Conservation (phyloP, 2,329 filamentous ascomycete genomes). For the Macroventuria anomochaeta region DNA sequence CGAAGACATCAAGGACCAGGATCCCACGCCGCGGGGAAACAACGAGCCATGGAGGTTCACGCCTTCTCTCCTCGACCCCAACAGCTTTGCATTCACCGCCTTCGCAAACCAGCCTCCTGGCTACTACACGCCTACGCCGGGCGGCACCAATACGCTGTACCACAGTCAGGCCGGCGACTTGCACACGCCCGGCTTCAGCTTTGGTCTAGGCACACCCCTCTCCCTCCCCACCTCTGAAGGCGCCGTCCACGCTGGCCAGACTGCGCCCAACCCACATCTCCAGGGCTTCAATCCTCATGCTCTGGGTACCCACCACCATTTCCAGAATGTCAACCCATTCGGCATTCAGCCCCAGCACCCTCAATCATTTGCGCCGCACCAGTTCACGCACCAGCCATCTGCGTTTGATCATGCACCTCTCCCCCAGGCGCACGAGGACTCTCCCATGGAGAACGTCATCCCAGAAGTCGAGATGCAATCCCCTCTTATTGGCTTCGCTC, state of each 20-base stretch:
- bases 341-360: constrained; percentile 56
- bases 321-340: constrained; percentile 76
- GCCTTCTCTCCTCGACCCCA: constrained; percentile 85
- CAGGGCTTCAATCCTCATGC: constrained; percentile 66
- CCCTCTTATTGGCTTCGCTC: constrained; percentile 65
- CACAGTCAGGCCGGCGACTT: constrained; percentile 85
- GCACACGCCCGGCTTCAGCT: constrained; percentile 77
- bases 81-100: constrained; percentile 77
- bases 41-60: constrained; percentile 88
- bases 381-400: constrained; percentile 81
- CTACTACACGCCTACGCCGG: constrained; percentile 88
- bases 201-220: constrained; percentile 80
- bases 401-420: constrained; percentile 73
- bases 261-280: constrained; percentile 60
- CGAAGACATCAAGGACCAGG: constrained; percentile 72
- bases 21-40: constrained; percentile 80
- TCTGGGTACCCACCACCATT: constrained; percentile 51
- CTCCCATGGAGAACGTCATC: constrained; percentile 65
- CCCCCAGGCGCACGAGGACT: constrained; percentile 70
- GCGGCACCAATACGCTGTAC: constrained; percentile 79
- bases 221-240: constrained; percentile 78
- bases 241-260: constrained; percentile 65
- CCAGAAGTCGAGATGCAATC: constrained; percentile 67
- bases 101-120: constrained; percentile 81
- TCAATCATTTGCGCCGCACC: constrained; percentile 73